phyloP scores from a whole-genome alignment of 1,139 yeast species.

The Ogataea hybrid region DNA sequence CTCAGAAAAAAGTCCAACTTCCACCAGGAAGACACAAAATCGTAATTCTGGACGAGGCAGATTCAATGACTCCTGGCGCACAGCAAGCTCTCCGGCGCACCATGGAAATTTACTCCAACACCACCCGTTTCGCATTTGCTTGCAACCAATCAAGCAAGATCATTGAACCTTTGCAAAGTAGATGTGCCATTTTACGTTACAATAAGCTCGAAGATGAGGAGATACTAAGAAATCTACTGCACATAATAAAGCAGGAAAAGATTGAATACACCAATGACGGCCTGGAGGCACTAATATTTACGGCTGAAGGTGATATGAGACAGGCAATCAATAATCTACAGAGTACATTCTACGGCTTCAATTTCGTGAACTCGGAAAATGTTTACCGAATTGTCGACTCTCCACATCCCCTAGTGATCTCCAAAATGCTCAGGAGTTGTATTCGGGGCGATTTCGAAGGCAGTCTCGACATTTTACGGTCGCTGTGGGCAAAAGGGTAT shows the following conservation, averaged over 20 bases:
- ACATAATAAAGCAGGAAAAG: conserved; percentile 66
- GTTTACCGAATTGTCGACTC: conserved; percentile 95
- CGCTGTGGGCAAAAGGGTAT: conserved; percentile 87
- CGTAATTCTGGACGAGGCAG: conserved; percentile 91
- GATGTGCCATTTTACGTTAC: conserved; percentile 93
- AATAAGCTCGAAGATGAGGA: conserved; percentile 81
- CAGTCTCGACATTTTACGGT: conserved; percentile 64
- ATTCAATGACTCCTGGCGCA: conserved; percentile 98
- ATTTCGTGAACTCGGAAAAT: conserved; percentile 82
- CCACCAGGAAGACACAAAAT: conserved; percentile 83
- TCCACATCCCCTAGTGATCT: conserved; percentile 89
- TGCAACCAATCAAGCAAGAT: conserved; percentile 93
- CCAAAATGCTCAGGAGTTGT: conserved; percentile 61
- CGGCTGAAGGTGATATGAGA: conserved; percentile 99
- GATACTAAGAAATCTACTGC: conserved; percentile 71
- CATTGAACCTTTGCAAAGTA: conserved; percentile 93
- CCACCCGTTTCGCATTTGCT: conserved; percentile 96
- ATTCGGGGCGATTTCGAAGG: conserved; percentile 46
- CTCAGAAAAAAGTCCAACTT: conserved; percentile 81
- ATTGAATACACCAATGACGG: conserved; percentile 89
- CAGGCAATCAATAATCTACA: conserved; percentile 95
- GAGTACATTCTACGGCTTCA: conserved; percentile 92
- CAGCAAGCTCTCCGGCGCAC: conserved; percentile 97
- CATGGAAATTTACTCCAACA: conserved; percentile 92
- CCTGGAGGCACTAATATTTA: conserved; percentile 86